Conservation (phyloP, 225 moss, liverwort and hornwort genomes). For the Marchantia polymorpha region DNA sequence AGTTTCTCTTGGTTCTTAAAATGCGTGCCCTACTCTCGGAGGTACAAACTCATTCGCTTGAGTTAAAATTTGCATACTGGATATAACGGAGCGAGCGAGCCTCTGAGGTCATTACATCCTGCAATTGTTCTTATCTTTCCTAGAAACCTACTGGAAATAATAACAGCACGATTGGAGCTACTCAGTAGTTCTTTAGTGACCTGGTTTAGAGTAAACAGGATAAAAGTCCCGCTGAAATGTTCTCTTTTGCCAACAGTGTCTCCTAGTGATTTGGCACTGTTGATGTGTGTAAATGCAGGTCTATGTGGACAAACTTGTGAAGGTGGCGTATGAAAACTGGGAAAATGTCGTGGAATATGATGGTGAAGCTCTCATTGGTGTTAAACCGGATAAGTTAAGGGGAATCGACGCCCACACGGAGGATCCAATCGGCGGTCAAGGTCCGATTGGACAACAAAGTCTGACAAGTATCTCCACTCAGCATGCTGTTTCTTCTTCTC, state of each 20-base stretch:
- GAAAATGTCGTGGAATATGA: conserved; percentile 44
- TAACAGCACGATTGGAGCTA: too few species aligned
- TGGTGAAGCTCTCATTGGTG: conserved; percentile 38
- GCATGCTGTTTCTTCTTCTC: conserved; percentile 2
- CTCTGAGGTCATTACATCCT: too few species aligned
- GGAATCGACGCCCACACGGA: conserved; percentile 40
- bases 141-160: too few species aligned
- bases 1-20: too few species aligned
- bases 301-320: conserved; percentile 45
- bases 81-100: too few species aligned
- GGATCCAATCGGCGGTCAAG: conserved; percentile 33
- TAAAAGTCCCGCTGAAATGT: neutral
- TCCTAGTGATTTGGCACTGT: neutral
- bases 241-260: neutral
- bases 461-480: conserved; percentile 22
- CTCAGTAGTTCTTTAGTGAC: too few species aligned
- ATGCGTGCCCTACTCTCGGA: too few species aligned
- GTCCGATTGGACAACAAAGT: conserved; percentile 8
- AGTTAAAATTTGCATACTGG: too few species aligned
- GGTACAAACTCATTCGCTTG: too few species aligned
- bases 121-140: too few species aligned
- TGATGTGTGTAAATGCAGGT: conserved; percentile 17
- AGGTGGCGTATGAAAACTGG: conserved; percentile 47
- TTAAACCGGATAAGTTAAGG: conserved; percentile 32
- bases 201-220: too few species aligned